A percentile compares a stretch with the other conserved stretches of the same genome.
Evolutionary conservation across 2,329 filamentous ascomycete species (phyloP).

Genomic region (Colletotrichum incanum): DNA sequence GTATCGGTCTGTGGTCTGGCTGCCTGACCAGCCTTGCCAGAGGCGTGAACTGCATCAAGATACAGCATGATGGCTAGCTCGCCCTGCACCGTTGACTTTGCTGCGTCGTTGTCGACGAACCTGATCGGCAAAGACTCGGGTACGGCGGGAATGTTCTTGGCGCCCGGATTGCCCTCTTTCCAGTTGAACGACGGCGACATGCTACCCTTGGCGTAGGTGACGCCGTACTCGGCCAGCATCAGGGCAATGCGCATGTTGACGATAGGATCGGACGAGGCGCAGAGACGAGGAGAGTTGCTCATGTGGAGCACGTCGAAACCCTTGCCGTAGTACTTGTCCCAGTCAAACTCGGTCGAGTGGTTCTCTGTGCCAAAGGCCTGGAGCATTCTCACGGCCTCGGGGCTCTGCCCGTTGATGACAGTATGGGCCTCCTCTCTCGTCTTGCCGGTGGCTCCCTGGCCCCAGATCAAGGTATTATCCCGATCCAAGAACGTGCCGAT

Average conservation of each 20-base stretch:
- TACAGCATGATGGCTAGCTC: slow-evolving; percentile 72
- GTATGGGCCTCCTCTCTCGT: slow-evolving; percentile 69
- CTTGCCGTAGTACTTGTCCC: slow-evolving; percentile 81
- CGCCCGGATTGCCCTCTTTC: slow-evolving; percentile 45
- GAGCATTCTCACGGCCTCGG: slow-evolving; percentile 79
- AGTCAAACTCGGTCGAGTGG: slow-evolving; percentile 78
- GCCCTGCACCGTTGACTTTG: slow-evolving; percentile 64
- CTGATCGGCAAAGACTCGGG: slow-evolving; percentile 56
- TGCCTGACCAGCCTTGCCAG: slow-evolving; percentile 47
- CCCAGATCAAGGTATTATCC: slow-evolving; percentile 83
- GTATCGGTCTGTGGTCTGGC: slow-evolving; percentile 50
- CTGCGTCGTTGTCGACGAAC: slow-evolving; percentile 70
- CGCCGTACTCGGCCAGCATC: slow-evolving; percentile 64
- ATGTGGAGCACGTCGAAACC: slow-evolving; percentile 90
- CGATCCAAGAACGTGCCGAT: slow-evolving; percentile 88
- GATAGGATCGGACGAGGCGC: slow-evolving; percentile 62
- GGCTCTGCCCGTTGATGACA: slow-evolving; percentile 79
- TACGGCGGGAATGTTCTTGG: slow-evolving; percentile 38
- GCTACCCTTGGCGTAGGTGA: slow-evolving; percentile 64
- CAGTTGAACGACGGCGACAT: slow-evolving; percentile 51
- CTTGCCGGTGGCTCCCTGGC: slow-evolving; percentile 87
- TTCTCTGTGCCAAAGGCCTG: slow-evolving; percentile 90
- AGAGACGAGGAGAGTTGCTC: slow-evolving; percentile 66
- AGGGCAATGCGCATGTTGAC: slow-evolving; percentile 66
- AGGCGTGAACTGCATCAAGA: slow-evolving; percentile 68